A percentile compares a stretch with the other conserved stretches of the same genome.
These are phyloP conservation scores for Flaveria sonorensis DNA, from an alignment of 129 eudicot species.

Conservation along the genomic window DNA sequence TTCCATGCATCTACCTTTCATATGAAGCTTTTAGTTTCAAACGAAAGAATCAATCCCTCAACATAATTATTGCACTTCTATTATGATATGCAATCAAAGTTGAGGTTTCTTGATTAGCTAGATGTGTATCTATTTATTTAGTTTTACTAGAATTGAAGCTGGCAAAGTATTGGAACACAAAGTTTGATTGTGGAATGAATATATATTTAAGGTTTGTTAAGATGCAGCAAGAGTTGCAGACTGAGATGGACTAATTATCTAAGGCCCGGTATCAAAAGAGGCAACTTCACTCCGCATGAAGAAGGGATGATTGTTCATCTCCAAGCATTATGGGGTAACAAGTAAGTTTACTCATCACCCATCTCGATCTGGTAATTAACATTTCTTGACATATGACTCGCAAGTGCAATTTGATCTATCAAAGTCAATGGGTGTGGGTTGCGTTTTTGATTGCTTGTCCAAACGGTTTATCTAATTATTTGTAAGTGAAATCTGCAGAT, in stretches of 20 bases:
- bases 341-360: conserved; percentile 44
- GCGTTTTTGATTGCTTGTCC: not conserved
- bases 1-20: too few relatives aligned
- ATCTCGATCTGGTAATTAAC: too few relatives aligned
- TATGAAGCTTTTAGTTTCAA: too few relatives aligned
- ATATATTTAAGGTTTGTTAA: conserved; percentile 56
- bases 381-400: too few relatives aligned
- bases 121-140: not conserved
- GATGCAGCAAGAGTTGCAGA: conserved; percentile 95
- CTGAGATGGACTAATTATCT: conserved; percentile 92
- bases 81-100: too few relatives aligned
- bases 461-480: not conserved
- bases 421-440: too few relatives aligned
- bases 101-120: not conserved
- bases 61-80: too few relatives aligned
- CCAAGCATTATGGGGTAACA: conserved; percentile 88
- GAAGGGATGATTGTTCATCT: conserved; percentile 92
- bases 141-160: not conserved
- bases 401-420: too few relatives aligned
- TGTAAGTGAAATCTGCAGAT: conserved; percentile 43
- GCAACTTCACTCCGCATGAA: conserved; percentile 90
- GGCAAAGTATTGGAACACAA: conserved; percentile 7
- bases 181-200: conserved; percentile 21
- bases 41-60: too few relatives aligned
- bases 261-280: conserved; percentile 88